These are phyloP conservation scores for Mucuna pruriens DNA, from an alignment of 306 rosid genomes.

Conservation along the genomic window DNA sequence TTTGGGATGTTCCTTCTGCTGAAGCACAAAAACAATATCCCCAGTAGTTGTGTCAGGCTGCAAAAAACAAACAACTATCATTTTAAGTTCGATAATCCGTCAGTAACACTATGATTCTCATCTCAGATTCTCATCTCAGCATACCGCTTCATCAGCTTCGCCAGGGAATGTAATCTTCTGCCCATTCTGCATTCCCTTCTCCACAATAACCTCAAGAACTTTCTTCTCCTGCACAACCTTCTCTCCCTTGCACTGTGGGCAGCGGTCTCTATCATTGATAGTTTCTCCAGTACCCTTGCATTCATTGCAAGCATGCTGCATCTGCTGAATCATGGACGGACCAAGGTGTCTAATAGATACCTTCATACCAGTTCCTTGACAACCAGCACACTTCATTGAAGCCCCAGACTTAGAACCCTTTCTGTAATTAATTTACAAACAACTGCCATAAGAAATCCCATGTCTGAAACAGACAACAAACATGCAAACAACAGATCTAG, in stretches of 20 bases:
- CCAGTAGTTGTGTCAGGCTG: slow-evolving; percentile 99
- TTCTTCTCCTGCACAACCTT: slow-evolving; percentile 96
- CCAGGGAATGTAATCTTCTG: slow-evolving; percentile 94
- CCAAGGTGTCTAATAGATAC: slow-evolving; percentile 93
- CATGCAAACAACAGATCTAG: background rate
- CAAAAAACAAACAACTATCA: slow-evolving; percentile 35
- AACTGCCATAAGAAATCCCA: background rate
- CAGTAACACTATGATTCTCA: background rate
- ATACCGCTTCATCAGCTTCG: slow-evolving; percentile 97
- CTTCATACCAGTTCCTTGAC: slow-evolving; percentile 98
- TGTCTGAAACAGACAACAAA: background rate
- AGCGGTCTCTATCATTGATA: slow-evolving; percentile 87
- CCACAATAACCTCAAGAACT: slow-evolving; percentile 86
- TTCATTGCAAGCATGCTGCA: slow-evolving; percentile 97
- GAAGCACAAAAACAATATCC: slow-evolving; percentile 89
- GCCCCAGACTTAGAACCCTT: slow-evolving; percentile 97
- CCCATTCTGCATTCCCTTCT: slow-evolving; percentile 95
- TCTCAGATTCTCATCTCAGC: background rate
- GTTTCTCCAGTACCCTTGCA: slow-evolving; percentile 97
- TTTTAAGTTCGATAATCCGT: background rate
- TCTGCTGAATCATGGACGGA: slow-evolving; percentile 96
- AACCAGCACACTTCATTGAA: slow-evolving; percentile 81
- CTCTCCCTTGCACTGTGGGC: slow-evolving; percentile 88
- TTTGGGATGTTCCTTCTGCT: slow-evolving; percentile 94
- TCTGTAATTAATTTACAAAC: slow-evolving; percentile 46